Conservation (phyloP, 345 rosid species). For the Brassica napus region DNA sequence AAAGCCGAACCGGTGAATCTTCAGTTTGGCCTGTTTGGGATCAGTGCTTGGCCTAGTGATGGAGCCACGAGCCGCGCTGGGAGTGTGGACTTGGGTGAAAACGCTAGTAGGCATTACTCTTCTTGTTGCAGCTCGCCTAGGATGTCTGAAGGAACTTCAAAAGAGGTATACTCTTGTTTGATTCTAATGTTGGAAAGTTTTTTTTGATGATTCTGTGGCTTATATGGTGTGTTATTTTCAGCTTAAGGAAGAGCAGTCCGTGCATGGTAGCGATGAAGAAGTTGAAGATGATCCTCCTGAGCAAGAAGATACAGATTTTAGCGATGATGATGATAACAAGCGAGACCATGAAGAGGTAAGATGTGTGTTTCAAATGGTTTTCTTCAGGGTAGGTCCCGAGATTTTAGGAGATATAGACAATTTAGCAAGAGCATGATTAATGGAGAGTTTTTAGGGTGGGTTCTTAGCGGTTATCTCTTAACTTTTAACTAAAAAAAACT, state of each 20-base stretch:
- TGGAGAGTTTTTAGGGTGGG: no score
- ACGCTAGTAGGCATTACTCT: conserved; percentile 75
- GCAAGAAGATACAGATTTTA: conserved; percentile 71
- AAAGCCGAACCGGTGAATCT: background rate
- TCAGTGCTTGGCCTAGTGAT: conserved; percentile 95
- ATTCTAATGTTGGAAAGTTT: background rate
- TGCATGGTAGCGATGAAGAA: conserved; percentile 96
- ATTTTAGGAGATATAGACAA: no score
- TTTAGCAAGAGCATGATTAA: no score
- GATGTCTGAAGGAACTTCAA: conserved; percentile 76
- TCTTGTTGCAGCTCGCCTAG: conserved; percentile 99
- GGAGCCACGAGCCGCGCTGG: conserved; percentile 92
- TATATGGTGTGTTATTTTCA: conserved; percentile 29
- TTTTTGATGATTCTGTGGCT: background rate
- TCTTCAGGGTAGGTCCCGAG: no score
- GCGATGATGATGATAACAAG: conserved; percentile 52
- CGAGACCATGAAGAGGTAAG: conserved; percentile 68
- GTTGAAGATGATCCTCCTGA: conserved; percentile 72
- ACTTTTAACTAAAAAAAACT: no score
- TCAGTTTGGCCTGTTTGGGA: background rate
- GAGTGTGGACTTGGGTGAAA: conserved; percentile 84
- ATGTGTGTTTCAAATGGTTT: no score
- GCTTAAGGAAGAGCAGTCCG: conserved; percentile 92
- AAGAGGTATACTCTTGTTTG: conserved; percentile 62
- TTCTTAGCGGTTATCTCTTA: no score